Percentiles rank a stretch among this genome's conserved stretches.
Conservation (phyloP, 306 rosid species). For the Acacia confusa region DNA sequence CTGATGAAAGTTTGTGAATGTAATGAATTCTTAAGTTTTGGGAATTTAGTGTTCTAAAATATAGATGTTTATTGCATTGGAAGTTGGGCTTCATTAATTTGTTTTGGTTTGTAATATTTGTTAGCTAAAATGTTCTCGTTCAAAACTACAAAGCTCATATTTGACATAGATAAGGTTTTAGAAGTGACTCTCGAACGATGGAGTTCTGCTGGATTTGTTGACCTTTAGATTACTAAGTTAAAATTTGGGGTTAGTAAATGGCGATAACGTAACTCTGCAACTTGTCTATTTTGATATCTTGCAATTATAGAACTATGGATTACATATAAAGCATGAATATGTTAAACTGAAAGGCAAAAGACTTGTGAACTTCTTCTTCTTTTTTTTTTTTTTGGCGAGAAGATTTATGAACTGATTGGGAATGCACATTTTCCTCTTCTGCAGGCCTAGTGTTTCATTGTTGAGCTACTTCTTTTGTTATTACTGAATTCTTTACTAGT, state of each 20-base stretch:
- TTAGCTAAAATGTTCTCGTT: slow-evolving; percentile 15
- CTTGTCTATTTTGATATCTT: slow-evolving; percentile 26
- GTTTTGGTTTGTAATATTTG: slow-evolving; percentile 20
- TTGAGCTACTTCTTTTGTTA: slow-evolving; percentile 21
- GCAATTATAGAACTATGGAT: not conserved
- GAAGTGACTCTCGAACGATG: not conserved
- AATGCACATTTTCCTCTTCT: slow-evolving; percentile 25
- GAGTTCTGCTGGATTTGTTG: not conserved
- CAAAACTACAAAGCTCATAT: not conserved
- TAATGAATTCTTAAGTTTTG: slow-evolving; percentile 16
- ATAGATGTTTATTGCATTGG: not conserved
- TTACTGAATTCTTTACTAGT: slow-evolving; percentile 32
- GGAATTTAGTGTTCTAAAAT: slow-evolving; percentile 21
- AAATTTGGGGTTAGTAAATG: too few species aligned
- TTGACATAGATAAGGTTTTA: not conserved
- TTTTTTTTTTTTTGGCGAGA: too few species aligned
- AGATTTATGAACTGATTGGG: slow-evolving; percentile 15
- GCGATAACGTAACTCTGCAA: not conserved
- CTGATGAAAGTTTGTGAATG: slow-evolving; percentile 29
- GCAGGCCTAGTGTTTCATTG: slow-evolving; percentile 41
- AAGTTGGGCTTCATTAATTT: slow-evolving; percentile 3
- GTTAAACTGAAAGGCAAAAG: not conserved
- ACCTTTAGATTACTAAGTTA: not conserved
- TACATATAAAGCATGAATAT: not conserved
- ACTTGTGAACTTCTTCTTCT: not conserved